These are phyloP conservation scores for Penicillium bialowiezense DNA, from an alignment of 495 filamentous ascomycete genomes.

Conservation along the genomic window DNA sequence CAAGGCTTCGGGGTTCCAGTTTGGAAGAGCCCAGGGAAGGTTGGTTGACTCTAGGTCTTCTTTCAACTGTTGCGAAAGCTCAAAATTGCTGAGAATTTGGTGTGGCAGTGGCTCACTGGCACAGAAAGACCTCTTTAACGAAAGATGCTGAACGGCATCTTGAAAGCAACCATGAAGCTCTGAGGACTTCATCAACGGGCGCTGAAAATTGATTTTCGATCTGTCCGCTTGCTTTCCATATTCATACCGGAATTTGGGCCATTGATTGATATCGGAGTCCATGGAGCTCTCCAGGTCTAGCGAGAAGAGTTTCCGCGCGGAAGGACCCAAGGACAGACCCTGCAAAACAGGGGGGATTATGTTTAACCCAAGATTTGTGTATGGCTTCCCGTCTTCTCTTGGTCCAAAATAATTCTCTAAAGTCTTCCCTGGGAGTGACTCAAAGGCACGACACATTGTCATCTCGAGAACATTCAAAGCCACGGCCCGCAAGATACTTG, in stretches of 20 bases:
- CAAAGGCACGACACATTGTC: background rate
- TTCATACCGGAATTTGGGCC: background rate
- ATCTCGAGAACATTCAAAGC: background rate
- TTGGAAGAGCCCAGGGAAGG: background rate
- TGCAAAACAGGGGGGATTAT: too few species aligned
- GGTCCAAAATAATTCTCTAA: too few species aligned
- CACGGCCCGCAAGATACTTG: background rate
- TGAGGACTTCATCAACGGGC: background rate
- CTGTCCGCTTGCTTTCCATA: background rate
- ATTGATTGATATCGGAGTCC: background rate
- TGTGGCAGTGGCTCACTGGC: background rate
- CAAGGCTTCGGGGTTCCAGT: background rate
- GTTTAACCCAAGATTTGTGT: too few species aligned
- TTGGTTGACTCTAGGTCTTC: background rate
- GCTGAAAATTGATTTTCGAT: background rate
- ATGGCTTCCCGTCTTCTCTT: too few species aligned
- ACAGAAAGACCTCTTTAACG: background rate
- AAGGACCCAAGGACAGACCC: background rate
- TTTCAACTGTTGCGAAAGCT: background rate
- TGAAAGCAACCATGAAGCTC: background rate
- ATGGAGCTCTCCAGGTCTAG: background rate
- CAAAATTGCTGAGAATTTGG: background rate
- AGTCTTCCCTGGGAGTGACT: background rate
- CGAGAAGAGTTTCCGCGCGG: background rate
- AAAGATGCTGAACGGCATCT: background rate